Conservation (phyloP, 2,329 filamentous ascomycete genomes). For the Cladosporium phlei region DNA sequence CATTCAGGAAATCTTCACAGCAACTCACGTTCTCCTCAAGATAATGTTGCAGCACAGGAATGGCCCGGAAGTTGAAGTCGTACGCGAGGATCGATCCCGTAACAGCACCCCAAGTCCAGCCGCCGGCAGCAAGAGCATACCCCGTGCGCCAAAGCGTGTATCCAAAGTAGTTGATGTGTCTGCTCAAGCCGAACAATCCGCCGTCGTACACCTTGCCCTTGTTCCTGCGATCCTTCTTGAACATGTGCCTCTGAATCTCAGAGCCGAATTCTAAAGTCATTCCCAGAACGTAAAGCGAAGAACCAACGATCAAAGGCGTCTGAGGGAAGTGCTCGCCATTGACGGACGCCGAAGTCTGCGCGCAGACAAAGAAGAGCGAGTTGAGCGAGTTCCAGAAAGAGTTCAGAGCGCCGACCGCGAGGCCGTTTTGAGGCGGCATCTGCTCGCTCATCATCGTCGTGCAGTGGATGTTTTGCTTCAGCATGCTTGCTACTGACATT, state of each 20-base stretch:
- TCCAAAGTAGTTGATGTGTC: slow-evolving; percentile 53
- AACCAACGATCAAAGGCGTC: slow-evolving; percentile 44
- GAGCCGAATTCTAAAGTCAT: slow-evolving; percentile 51
- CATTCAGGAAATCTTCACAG: neutral
- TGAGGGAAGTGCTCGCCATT: slow-evolving; percentile 40
- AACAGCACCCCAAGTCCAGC: slow-evolving; percentile 41
- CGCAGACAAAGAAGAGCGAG: slow-evolving; percentile 50
- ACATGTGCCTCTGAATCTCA: slow-evolving; percentile 53
- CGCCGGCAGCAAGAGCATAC: slow-evolving; percentile 46
- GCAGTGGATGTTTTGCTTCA: slow-evolving; percentile 57
- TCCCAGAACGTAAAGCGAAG: slow-evolving; percentile 47
- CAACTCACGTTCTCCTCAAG: slow-evolving; percentile 38
- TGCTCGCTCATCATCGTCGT: slow-evolving; percentile 46
- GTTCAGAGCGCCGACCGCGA: slow-evolving; percentile 50
- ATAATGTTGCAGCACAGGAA: slow-evolving; percentile 49
- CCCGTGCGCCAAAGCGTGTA: slow-evolving; percentile 50
- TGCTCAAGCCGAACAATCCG: slow-evolving; percentile 46
- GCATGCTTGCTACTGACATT: slow-evolving; percentile 49
- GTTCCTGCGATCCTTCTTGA: slow-evolving; percentile 49
- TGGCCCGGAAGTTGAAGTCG: slow-evolving; percentile 42
- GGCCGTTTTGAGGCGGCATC: slow-evolving; percentile 42
- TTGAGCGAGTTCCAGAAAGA: slow-evolving; percentile 52
- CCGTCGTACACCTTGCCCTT: slow-evolving; percentile 49
- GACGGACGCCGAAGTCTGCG: slow-evolving; percentile 44
- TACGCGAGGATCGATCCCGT: slow-evolving; percentile 40